Evolutionary conservation across 345 rosid genomes (phyloP), one percentile per base, ranked within the genome.

Genomic region (Rhodamnia argentea): DNA sequence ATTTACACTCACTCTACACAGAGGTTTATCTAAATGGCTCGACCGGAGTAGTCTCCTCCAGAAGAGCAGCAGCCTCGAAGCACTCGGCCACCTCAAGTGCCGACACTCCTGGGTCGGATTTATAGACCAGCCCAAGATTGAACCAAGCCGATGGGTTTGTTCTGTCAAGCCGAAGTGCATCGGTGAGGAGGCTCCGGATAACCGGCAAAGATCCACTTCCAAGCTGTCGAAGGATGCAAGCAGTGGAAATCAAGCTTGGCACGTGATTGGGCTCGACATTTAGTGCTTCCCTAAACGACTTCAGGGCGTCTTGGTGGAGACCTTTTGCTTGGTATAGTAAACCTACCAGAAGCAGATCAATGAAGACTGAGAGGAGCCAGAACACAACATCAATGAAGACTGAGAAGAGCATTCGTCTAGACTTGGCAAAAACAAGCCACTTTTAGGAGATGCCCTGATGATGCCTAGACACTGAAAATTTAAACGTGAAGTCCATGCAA

Each of bases 91-190:
- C 94, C 75, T 94, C 96, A 10, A 85, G 16, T 10, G 88, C 56
- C 3, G 93, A 83, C 22, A 93, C 85, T 44, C 52, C 55, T 2
- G 70, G 87, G 87, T 93, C 92, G 23, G 89, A 86, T 64, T 91
- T 92, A 83, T 93, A 87, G 57, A 91, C 87, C 88, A 93, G 88
- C 32, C 96, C 96, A 5, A 94, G 96, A 87, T 93, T 90, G 91
- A 89, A 91, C 94, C 96, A 95, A 10, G 95, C 95, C 0, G 90
- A 85, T n/a, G 89, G 76, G 58, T 91, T 94, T 82, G 91, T 93
- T 83, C 91, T 86, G 89, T 95, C 96, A 0, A 91, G 88, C 81
- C 91, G 86, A 10, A 94, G 85, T 70, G 95, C 96, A 59, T 91
- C 94, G 2, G 89, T 94, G 23, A 95, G 90, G 70, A 93, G 92